These are phyloP conservation scores for Crithidia sp. DNA, from an alignment of 208 protist genomes.

Conservation along the genomic window DNA sequence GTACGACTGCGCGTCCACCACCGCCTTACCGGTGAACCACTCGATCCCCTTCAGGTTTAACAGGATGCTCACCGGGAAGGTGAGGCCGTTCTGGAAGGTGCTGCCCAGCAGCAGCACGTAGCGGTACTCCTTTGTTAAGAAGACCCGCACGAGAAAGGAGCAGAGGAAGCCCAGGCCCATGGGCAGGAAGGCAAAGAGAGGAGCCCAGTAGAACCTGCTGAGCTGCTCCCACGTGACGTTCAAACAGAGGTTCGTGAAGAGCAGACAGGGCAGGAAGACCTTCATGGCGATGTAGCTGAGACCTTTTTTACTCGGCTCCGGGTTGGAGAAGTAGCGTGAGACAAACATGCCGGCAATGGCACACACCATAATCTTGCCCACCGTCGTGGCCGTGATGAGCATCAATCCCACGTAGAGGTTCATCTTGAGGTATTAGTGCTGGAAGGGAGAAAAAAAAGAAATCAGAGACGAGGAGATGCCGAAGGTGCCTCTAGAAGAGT, in stretches of 20 bases:
- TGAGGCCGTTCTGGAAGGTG: conserved; percentile 78
- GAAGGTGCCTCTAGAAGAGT: too few relatives aligned
- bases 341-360: conserved; percentile 55
- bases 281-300: conserved; percentile 63
- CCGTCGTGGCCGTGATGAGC: conserved; percentile 56
- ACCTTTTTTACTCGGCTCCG: conserved; percentile 46
- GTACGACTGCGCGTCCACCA: conserved; percentile 50
- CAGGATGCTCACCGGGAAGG: conserved; percentile 59
- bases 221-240: conserved; percentile 64
- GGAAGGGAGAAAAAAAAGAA: background rate
- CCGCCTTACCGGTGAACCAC: conserved; percentile 44
- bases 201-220: conserved; percentile 63
- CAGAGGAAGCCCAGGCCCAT: conserved; percentile 40
- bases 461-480: too few relatives aligned
- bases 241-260: conserved; percentile 70
- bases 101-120: conserved; percentile 58
- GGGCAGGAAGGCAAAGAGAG: conserved; percentile 52
- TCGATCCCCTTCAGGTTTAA: conserved; percentile 67
- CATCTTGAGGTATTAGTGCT: conserved; percentile 22
- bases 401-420: conserved; percentile 46
- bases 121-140: conserved; percentile 53
- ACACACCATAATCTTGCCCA: conserved; percentile 70
- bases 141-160: conserved; percentile 29
- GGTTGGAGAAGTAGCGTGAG: conserved; percentile 45
- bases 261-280: conserved; percentile 74